Evolutionary conservation across 2,329 filamentous ascomycete genomes (phyloP).

Genomic region (Penicillium sp.): DNA sequence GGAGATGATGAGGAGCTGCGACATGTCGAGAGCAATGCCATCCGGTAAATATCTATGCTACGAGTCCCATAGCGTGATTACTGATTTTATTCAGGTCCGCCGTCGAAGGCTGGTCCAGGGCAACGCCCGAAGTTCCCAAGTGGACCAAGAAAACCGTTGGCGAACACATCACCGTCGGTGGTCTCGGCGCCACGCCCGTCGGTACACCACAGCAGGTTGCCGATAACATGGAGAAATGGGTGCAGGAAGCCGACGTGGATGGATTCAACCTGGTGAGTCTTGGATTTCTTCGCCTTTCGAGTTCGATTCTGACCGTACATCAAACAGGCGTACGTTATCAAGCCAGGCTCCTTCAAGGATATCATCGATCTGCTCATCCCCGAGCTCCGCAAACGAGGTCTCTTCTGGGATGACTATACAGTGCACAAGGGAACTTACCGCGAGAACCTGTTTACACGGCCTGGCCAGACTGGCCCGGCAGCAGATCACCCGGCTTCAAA

Average conservation of each 20-base stretch:
- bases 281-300: background rate
- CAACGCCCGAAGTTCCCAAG: slow-evolving; percentile 57
- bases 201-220: slow-evolving; percentile 63
- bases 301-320: background rate
- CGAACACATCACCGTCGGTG: slow-evolving; percentile 63
- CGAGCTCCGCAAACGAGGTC: slow-evolving; percentile 56
- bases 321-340: slow-evolving; percentile 57
- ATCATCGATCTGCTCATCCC: slow-evolving; percentile 62
- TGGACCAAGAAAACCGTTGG: slow-evolving; percentile 71
- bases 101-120: slow-evolving; percentile 50
- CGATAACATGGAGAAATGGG: slow-evolving; percentile 64
- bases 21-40: slow-evolving; percentile 58
- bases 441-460: slow-evolving; percentile 36
- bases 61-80: background rate
- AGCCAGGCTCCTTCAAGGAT: slow-evolving; percentile 64
- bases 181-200: slow-evolving; percentile 60
- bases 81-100: slow-evolving; percentile 39
- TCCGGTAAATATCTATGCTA: slow-evolving; percentile 37
- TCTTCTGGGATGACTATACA: slow-evolving; percentile 40
- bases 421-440: slow-evolving; percentile 37
- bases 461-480: slow-evolving; percentile 33
- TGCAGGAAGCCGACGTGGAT: slow-evolving; percentile 65
- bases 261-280: slow-evolving; percentile 66
- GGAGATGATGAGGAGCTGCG: slow-evolving; percentile 61
- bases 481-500: slow-evolving; percentile 36